Evolutionary conservation across 2,329 filamentous ascomycete species (phyloP).

Genomic region (Bipolaris sorokiniana): DNA sequence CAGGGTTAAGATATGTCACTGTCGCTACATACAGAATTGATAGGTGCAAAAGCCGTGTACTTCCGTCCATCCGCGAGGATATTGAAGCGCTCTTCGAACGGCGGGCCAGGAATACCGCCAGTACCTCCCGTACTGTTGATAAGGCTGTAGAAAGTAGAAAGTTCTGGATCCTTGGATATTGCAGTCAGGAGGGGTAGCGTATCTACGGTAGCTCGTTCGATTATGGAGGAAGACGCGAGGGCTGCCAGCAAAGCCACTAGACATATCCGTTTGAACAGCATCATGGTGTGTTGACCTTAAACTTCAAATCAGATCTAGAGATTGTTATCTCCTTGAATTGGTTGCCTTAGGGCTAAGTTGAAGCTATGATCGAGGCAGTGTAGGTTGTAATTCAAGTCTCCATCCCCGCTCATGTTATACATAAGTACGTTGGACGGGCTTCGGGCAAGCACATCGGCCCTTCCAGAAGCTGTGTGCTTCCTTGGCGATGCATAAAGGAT

Average conservation of each 20-base stretch:
- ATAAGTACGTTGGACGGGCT: not conserved
- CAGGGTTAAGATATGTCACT: too few species aligned
- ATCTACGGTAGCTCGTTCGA: not conserved
- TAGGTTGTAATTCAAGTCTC: not conserved
- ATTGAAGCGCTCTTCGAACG: constrained; percentile 8
- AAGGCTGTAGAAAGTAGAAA: constrained; percentile 5
- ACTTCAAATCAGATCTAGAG: not conserved
- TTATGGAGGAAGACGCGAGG: not conserved
- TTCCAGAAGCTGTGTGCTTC: not conserved
- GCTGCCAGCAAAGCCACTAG: not conserved
- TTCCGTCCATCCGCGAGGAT: not conserved
- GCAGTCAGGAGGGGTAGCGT: not conserved
- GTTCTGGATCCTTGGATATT: constrained; percentile 2
- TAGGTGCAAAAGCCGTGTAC: constrained; percentile 5
- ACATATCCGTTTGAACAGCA: not conserved
- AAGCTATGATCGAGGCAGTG: not conserved
- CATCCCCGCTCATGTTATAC: not conserved
- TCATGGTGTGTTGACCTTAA: not conserved
- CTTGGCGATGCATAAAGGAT: not conserved
- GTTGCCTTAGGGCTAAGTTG: not conserved
- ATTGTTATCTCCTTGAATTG: not conserved
- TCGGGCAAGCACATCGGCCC: not conserved
- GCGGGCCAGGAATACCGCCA: not conserved
- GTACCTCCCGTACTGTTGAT: constrained; percentile 5
- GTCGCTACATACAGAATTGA: constrained; percentile 1